A percentile compares a stretch with the other conserved stretches of the same genome.
phyloP scores from a whole-genome alignment of 139 green algal species.

The Dunaliella primolecta region DNA sequence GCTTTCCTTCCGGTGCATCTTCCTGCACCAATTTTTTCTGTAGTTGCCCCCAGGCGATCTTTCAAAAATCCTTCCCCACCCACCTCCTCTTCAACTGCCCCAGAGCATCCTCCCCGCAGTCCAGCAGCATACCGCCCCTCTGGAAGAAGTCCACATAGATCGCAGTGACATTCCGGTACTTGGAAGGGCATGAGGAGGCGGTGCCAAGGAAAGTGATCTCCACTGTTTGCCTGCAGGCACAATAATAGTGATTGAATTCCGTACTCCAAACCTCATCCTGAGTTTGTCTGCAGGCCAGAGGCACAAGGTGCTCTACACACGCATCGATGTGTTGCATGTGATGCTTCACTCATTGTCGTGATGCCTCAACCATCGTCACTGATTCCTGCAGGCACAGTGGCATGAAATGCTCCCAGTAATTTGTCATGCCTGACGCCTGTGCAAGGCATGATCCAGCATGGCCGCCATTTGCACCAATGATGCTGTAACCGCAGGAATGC shows the following conservation, averaged over 20 bases:
- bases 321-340: too few species aligned
- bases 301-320: background rate
- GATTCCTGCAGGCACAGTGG: too few species aligned
- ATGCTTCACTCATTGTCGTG: too few species aligned
- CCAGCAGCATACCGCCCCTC: constrained; percentile 76
- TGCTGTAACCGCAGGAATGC: too few species aligned
- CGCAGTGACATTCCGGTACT: constrained; percentile 92
- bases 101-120: constrained; percentile 88
- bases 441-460: too few species aligned
- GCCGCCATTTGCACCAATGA: too few species aligned
- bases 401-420: too few species aligned
- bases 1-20: background rate
- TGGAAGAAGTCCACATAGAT: constrained; percentile 78
- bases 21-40: constrained; percentile 3
- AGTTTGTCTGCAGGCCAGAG: too few species aligned
- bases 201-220: constrained; percentile 63
- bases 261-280: background rate
- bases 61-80: constrained; percentile 12
- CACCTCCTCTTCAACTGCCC: constrained; percentile 77
- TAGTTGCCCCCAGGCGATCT: too few species aligned
- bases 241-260: background rate
- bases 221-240: constrained; percentile 32
- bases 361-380: too few species aligned
- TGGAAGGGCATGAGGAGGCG: constrained; percentile 76
- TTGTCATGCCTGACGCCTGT: too few species aligned